Conservation (phyloP, 1,284 basidiomycete genomes). For the Ceratobasidium sp. region DNA sequence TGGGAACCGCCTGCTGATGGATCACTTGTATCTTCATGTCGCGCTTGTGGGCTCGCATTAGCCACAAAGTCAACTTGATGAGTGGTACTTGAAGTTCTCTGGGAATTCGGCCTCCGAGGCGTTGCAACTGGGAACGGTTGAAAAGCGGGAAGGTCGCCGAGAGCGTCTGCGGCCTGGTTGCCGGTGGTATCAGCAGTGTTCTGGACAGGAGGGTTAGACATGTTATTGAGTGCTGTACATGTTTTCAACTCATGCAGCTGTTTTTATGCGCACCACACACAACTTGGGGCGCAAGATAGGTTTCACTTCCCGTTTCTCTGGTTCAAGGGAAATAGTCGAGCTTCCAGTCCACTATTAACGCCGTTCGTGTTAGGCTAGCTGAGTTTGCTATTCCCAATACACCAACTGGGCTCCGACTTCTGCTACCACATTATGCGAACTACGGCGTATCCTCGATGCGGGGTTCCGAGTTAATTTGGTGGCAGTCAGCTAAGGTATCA, state of each 20-base stretch:
- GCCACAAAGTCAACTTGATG: background rate
- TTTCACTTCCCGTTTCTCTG: background rate
- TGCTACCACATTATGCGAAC: too few relatives aligned
- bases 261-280: background rate
- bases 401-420: background rate
- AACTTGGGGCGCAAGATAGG: background rate
- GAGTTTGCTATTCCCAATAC: background rate
- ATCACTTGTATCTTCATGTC: background rate
- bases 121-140: constrained; percentile 17
- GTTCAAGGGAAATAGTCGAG: background rate
- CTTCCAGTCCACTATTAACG: background rate
- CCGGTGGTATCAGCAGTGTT: background rate
- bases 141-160: constrained; percentile 14
- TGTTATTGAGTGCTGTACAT: background rate
- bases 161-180: background rate
- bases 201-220: background rate
- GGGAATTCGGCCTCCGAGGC: background rate
- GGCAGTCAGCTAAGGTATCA: too few relatives aligned
- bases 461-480: too few relatives aligned
- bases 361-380: background rate
- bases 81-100: background rate
- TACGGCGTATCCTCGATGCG: too few relatives aligned
- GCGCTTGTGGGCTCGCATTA: background rate
- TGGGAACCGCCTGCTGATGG: background rate
- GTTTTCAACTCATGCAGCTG: background rate